A percentile compares a stretch with the other conserved stretches of the same genome.
These are phyloP conservation scores for Antitrichia curtipendula DNA, from an alignment of 225 moss, liverwort and hornwort species.

Conservation along the genomic window DNA sequence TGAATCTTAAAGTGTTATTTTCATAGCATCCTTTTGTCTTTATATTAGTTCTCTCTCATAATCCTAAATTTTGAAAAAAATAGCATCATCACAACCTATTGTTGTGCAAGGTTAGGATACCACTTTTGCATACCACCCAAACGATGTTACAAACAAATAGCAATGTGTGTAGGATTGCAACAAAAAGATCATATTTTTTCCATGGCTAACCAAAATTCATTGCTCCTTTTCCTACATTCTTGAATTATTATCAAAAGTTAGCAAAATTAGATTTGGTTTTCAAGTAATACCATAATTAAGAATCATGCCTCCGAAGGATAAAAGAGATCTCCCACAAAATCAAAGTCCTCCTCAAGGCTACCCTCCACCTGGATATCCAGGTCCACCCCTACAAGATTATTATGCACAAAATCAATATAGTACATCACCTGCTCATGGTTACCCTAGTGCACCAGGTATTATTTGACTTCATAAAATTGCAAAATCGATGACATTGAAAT, in stretches of 20 bases:
- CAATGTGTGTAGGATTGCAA: not conserved
- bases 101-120: not conserved
- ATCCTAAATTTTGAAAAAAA: not conserved
- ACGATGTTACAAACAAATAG: not conserved
- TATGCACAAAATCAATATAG: not conserved
- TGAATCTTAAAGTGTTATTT: not conserved
- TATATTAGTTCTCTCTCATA: not conserved
- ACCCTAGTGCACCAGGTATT: conserved; percentile 3
- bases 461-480: not conserved
- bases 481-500: not conserved
- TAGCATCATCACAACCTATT: not conserved
- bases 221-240: not conserved
- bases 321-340: not conserved
- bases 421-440: not conserved
- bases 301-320: conserved; percentile 2
- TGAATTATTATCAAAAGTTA: not conserved
- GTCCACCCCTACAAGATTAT: not conserved
- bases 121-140: not conserved
- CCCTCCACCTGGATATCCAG: conserved; percentile 3
- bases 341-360: conserved; percentile 3
- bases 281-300: not conserved
- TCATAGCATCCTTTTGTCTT: not conserved
- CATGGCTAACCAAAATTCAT: not conserved
- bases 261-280: not conserved
- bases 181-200: not conserved